Percentiles rank a stretch among this genome's conserved stretches.
Evolutionary conservation across 1,284 basidiomycete species (phyloP).

Genomic region (Fomes fomentarius): DNA sequence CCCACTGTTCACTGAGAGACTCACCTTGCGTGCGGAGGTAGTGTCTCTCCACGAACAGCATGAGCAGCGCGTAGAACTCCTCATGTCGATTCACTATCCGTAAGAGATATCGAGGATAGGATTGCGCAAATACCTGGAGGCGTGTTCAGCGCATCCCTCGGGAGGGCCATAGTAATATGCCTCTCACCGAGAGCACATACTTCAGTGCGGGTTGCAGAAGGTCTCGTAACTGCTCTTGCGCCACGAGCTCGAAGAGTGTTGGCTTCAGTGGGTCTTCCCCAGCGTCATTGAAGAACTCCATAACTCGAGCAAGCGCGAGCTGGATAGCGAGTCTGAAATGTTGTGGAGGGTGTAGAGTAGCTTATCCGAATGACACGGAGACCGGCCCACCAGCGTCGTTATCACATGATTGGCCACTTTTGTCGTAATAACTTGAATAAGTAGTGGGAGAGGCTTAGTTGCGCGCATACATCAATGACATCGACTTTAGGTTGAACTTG

Average conservation of each 20-base stretch:
- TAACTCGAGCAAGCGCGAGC: slow-evolving; percentile 31
- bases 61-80: slow-evolving; percentile 90
- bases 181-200: slow-evolving; percentile 87
- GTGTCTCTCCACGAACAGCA: slow-evolving; percentile 90
- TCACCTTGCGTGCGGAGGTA: slow-evolving; percentile 85
- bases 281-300: slow-evolving; percentile 83
- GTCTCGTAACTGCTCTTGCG: slow-evolving; percentile 93
- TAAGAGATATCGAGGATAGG: slow-evolving; percentile 91
- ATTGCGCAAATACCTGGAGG: slow-evolving; percentile 90
- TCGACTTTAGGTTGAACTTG: too few species aligned
- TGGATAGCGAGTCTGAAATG: neutral
- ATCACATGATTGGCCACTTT: slow-evolving; percentile 8
- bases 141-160: neutral
- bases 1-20: slow-evolving; percentile 24
- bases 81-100: slow-evolving; percentile 94
- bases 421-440: too few species aligned
- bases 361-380: slow-evolving; percentile 10
- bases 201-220: slow-evolving; percentile 94
- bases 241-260: slow-evolving; percentile 93
- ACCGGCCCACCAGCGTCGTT: neutral
- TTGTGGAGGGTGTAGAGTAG: neutral
- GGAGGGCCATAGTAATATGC: neutral
- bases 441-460: too few species aligned
- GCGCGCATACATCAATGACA: too few species aligned
- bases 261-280: slow-evolving; percentile 80